Evolutionary conservation across 2,329 filamentous ascomycete genomes (phyloP).

Genomic region (Monosporascus cannonballus): DNA sequence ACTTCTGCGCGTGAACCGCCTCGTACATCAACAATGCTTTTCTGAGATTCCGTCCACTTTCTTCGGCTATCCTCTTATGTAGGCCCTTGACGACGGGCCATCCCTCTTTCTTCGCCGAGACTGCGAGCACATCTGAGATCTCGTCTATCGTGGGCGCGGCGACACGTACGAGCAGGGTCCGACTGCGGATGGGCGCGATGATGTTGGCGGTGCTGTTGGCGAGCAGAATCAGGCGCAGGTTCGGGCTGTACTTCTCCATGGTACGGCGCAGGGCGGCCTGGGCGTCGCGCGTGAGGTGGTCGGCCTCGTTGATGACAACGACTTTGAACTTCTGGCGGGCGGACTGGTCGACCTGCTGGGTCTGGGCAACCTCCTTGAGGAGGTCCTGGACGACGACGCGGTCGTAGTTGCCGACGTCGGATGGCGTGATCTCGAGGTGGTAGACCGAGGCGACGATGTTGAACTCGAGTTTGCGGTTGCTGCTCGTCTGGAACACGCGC

Average conservation of each 20-base stretch:
- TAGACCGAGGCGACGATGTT: slow-evolving; percentile 97
- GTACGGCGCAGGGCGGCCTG: slow-evolving; percentile 91
- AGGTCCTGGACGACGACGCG: slow-evolving; percentile 93
- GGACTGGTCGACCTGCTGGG: slow-evolving; percentile 91
- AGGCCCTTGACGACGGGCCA: slow-evolving; percentile 73
- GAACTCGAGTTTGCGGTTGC: slow-evolving; percentile 97
- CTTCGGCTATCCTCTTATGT: slow-evolving; percentile 78
- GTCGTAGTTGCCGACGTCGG: slow-evolving; percentile 94
- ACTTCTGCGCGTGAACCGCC: slow-evolving; percentile 96
- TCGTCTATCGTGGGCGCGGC: slow-evolving; percentile 81
- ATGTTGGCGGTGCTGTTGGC: slow-evolving; percentile 98
- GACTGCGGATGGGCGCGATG: slow-evolving; percentile 92
- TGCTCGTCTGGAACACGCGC: slow-evolving; percentile 89
- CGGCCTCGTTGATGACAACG: slow-evolving; percentile 97
- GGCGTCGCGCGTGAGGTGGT: slow-evolving; percentile 87
- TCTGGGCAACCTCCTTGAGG: slow-evolving; percentile 96
- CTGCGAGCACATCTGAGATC: slow-evolving; percentile 71
- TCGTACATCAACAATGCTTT: slow-evolving; percentile 94
- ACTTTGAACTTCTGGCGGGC: slow-evolving; percentile 96
- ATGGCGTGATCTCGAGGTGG: slow-evolving; percentile 96
- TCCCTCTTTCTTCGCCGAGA: slow-evolving; percentile 69
- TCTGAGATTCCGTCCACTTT: slow-evolving; percentile 86
- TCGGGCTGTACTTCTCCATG: slow-evolving; percentile 99
- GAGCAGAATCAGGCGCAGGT: slow-evolving; percentile 82
- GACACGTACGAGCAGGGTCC: slow-evolving; percentile 86